Evolutionary conservation across 2,329 filamentous ascomycete genomes (phyloP).

Genomic region (Penicillium sp.): DNA sequence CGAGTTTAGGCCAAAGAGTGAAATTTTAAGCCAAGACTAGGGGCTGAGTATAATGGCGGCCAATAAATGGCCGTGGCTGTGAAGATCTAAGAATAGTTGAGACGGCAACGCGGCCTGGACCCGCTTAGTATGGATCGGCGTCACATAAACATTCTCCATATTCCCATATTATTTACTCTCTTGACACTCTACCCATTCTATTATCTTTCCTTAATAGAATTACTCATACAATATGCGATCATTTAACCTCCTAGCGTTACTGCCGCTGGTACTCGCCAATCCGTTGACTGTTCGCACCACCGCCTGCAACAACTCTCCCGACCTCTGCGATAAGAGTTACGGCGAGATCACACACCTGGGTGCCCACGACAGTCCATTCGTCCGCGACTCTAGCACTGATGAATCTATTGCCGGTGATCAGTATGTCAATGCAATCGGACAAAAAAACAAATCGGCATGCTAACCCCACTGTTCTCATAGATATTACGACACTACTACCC

Average conservation of each 20-base stretch:
- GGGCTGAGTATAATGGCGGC: not conserved
- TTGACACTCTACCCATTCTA: not conserved
- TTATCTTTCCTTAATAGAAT: not conserved
- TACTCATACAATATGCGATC: conserved; percentile 27
- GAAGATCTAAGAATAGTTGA: conserved; percentile 30
- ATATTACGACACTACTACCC: conserved; percentile 66
- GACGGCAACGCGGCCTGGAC: conserved; percentile 30
- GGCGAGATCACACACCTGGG: conserved; percentile 76
- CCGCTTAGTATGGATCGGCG: conserved; percentile 12
- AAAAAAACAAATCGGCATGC: not conserved
- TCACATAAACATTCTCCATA: conserved; percentile 18
- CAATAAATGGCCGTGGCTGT: not conserved
- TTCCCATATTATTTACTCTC: conserved; percentile 2
- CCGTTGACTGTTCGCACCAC: conserved; percentile 34
- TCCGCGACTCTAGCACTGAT: conserved; percentile 62
- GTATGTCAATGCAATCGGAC: conserved; percentile 40
- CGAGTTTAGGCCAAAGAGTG: not conserved
- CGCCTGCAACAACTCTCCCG: conserved; percentile 79
- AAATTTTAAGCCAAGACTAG: not conserved
- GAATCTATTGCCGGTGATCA: conserved; percentile 70
- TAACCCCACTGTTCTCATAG: conserved; percentile 16
- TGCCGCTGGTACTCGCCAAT: conserved; percentile 30
- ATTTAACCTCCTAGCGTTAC: conserved; percentile 29
- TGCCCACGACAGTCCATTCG: conserved; percentile 72
- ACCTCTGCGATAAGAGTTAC: conserved; percentile 70